Evolutionary conservation across 139 green algal species (phyloP).

Genomic region (Microglena sp.): DNA sequence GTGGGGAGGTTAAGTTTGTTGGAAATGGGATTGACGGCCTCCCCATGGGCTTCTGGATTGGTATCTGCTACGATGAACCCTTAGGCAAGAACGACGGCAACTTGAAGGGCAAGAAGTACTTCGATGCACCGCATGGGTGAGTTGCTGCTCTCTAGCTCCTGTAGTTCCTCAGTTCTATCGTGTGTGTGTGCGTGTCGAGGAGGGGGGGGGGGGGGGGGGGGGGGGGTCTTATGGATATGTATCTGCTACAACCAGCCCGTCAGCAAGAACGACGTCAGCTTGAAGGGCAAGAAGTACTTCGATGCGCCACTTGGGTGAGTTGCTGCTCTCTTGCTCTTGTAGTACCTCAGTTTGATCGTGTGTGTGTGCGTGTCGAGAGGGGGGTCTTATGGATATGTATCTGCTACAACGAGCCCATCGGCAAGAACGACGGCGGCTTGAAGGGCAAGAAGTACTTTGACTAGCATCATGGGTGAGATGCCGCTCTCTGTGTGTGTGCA

Average conservation of each 20-base stretch:
- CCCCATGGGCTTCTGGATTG: constrained; percentile 79
- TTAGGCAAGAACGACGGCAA: constrained; percentile 92
- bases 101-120: constrained; percentile 68
- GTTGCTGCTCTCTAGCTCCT: too few species aligned
- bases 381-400: constrained; percentile 89
- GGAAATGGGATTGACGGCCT: constrained; percentile 56
- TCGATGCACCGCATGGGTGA: constrained; percentile 54
- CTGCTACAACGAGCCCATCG: constrained; percentile 91
- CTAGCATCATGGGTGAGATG: too few species aligned
- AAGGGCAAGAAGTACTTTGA: constrained; percentile 75
- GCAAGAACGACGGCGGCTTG: constrained; percentile 87
- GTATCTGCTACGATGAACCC: constrained; percentile 92
- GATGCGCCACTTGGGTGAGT: constrained; percentile 40
- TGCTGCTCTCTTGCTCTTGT: too few species aligned
- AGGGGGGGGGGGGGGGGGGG: too few species aligned
- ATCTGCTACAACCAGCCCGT: constrained; percentile 93
- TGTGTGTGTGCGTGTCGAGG: too few species aligned
- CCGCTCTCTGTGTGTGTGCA: too few species aligned
- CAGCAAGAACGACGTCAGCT: constrained; percentile 89
- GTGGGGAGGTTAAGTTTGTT: constrained; percentile 77
- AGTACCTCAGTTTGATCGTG: too few species aligned
- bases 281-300: constrained; percentile 75
- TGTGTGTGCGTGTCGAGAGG: too few species aligned
- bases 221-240: constrained; percentile 88
- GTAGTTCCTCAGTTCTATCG: too few species aligned